Base-by-base conservation (phyloP, 1,284 basidiomycete genomes). In the Trichosporon faecale region DNA sequence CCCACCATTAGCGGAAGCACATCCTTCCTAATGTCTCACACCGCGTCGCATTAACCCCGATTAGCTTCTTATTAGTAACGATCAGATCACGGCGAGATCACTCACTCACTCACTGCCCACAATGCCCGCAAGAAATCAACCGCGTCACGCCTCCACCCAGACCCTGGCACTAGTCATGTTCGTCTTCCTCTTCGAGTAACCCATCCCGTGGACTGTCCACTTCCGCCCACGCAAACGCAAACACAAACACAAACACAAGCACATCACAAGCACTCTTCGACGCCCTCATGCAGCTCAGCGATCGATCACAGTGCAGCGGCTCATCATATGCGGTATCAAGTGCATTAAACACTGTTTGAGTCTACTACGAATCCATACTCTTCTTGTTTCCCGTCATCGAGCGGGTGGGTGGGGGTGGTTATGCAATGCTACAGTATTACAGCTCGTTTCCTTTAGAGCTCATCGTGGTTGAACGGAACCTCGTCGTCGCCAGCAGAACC, bases 401-500 rank as follows among this genome's bases (percentile, higher is more conserved):
- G 55, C 4, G 64, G 44, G n/a, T 35, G 65, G 29, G 46, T 33
- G 31, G 31, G 46, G 18, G 46, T 37, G 52, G 52, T 57, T 40
- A 33, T 66, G 40, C 66, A 46, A 67, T 44, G 33, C 61, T 65
- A 52, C 40, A 57, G 12, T 55, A n/a, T 25, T 57, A 63, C 57
- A 29, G 37, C n/a, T 25, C 27, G 21, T 57, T 40, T n/a, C n/a
- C 33, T 65, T 76, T 82, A 85, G 65, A 85, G 81, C 79, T 85
- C 84, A 68, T 85, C 84, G 77, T 85, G 84, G 72, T 76, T 75
- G 74, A 78, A 82, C 55, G 80, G 78, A 37, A 77, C 69, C 72
- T 84, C 77, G 60, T 83, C 80, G 65, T 82, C 83, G 63, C 77
- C 81, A 65, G 73, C 74, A 49, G 73, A 74, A 57, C 82, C 86